These are phyloP conservation scores for Rhizopogon roseolus DNA, from an alignment of 768 basidiomycete species.

Conservation along the genomic window DNA sequence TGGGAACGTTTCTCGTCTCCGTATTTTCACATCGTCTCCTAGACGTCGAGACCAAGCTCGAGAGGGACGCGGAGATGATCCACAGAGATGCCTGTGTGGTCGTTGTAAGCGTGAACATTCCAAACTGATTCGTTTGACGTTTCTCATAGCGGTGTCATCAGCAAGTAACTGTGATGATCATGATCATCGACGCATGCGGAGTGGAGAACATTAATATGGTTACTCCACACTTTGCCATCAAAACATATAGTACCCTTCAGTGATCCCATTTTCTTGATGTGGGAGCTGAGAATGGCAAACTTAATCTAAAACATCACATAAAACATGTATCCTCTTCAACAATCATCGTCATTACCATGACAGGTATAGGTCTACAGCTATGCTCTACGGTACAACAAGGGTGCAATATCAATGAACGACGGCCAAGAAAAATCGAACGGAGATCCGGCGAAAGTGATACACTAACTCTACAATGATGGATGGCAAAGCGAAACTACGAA, in stretches of 20 bases:
- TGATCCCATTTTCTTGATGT: neutral
- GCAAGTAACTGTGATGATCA: no score
- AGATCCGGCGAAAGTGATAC: neutral
- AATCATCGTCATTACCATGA: neutral
- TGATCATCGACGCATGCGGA: no score
- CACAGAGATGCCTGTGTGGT: no score
- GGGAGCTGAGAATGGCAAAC: no score
- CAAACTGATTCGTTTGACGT: no score
- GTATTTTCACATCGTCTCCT: neutral
- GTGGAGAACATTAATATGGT: no score
- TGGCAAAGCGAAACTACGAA: neutral
- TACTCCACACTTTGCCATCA: no score
- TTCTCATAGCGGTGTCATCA: no score
- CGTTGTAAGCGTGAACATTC: no score
- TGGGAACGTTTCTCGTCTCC: neutral
- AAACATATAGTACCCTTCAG: no score
- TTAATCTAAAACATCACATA: neutral
- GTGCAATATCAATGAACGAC: slow-evolving; percentile 1
- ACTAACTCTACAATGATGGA: neutral
- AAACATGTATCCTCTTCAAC: neutral
- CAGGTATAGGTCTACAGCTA: neutral
- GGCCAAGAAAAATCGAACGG: neutral
- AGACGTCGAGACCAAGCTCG: neutral
- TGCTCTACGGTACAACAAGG: neutral
- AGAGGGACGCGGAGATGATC: neutral